A percentile compares a stretch with the other conserved stretches of the same genome.
Evolutionary conservation across 1,139 yeast genomes (phyloP).

Genomic region (Pichia sp.): DNA sequence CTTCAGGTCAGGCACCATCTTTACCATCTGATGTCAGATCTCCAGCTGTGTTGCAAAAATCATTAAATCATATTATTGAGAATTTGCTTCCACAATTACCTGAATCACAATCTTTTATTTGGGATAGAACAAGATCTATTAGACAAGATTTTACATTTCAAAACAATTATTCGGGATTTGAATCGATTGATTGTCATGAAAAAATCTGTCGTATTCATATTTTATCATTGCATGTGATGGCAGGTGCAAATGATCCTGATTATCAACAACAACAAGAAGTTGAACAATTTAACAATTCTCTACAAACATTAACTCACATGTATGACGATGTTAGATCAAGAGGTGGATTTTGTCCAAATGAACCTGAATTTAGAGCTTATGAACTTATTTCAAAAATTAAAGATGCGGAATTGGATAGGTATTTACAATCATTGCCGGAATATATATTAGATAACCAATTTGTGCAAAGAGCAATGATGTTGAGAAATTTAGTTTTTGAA

Average conservation of each 20-base stretch:
- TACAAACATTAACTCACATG: constrained; percentile 84
- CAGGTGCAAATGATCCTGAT: constrained; percentile 59
- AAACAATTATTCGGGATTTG: constrained; percentile 88
- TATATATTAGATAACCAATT: constrained; percentile 45
- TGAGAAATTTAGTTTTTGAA: constrained; percentile 62
- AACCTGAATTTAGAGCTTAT: constrained; percentile 91
- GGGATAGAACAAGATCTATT: constrained; percentile 98
- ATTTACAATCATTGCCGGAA: constrained; percentile 61
- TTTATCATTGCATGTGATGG: constrained; percentile 78
- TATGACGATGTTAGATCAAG: constrained; percentile 72
- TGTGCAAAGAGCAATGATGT: constrained; percentile 67
- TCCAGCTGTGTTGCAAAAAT: constrained; percentile 60
- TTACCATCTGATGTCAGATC: constrained; percentile 97
- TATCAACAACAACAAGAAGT: constrained; percentile 92
- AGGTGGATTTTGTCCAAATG: constrained; percentile 70
- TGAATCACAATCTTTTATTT: constrained; percentile 82
- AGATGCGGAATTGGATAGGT: constrained; percentile 81
- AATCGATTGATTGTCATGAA: constrained; percentile 90
- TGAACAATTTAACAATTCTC: constrained; percentile 87
- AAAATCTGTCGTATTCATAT: constrained; percentile 86
- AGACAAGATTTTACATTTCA: constrained; percentile 97
- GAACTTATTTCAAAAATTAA: constrained; percentile 71
- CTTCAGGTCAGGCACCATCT: constrained; percentile 98
- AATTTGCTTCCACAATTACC: constrained; percentile 63
- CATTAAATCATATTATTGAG: constrained; percentile 66